Conservation (phyloP, 2,329 filamentous ascomycete species). For the Ploettnerulaceae sp. region DNA sequence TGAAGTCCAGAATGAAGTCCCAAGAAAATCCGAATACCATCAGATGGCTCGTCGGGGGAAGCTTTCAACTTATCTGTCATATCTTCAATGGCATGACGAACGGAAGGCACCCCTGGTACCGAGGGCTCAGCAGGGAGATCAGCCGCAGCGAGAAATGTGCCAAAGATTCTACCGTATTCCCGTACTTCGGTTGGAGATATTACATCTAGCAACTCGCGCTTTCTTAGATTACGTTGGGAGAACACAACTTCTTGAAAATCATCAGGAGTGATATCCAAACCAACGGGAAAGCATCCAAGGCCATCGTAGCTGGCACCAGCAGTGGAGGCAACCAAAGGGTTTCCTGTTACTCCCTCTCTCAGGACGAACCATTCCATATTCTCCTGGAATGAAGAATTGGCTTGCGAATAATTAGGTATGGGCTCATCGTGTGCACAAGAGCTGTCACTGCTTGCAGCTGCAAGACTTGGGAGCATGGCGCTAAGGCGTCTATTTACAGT, state of each 20-base stretch:
- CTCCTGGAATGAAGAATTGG: constrained; percentile 1
- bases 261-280: constrained; percentile 37
- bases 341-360: not conserved
- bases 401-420: not conserved
- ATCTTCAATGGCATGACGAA: constrained; percentile 2
- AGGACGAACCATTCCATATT: constrained; percentile 7
- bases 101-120: not conserved
- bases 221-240: constrained; percentile 40
- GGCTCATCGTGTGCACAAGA: constrained; percentile 8
- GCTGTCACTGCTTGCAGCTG: not conserved
- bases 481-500: not conserved
- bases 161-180: constrained; percentile 11
- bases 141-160: constrained; percentile 4
- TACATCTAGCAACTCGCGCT: constrained; percentile 36
- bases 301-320: constrained; percentile 36
- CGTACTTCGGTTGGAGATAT: constrained; percentile 6
- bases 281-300: constrained; percentile 44
- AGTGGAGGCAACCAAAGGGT: constrained; percentile 29
- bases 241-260: constrained; percentile 42
- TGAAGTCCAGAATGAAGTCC: constrained; percentile 40
- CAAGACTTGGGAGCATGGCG: constrained; percentile 10
- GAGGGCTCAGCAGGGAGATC: not conserved
- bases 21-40: constrained; percentile 30
- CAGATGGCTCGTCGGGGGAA: constrained; percentile 8
- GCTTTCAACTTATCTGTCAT: constrained; percentile 8